Evolutionary conservation across 352 stramenopile genomes (phyloP), one percentile per base, ranked within the genome.

Genomic region (Phytophthora ramorum): DNA sequence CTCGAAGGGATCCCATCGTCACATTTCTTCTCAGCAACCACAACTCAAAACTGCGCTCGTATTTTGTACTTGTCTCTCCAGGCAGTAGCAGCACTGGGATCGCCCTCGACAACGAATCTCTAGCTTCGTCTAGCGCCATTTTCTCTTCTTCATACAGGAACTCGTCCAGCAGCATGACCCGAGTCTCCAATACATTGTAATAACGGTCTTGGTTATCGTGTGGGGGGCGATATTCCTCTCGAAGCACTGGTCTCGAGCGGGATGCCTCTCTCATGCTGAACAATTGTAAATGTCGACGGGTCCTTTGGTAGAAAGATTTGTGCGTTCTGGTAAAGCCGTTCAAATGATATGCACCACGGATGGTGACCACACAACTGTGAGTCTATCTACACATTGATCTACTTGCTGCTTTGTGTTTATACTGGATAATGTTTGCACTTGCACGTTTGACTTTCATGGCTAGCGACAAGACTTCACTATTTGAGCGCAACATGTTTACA

Each of bases 1-100:
- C 17, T 10, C 43, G 38, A n/a, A 60, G 26, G 10, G 35, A 57
- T 19, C 7, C 19, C 20, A 57, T 12, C 10, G 38, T 51, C 52
- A 51, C 52, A 19, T 60, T 41, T 19, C 40, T 34, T 19, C 26
- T 17, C 8, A 20, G 19, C 14, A 60, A 12, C 52, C 52, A 60
- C 8, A 40, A 43, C 16, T 35, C 14, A 19, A 60, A 60, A 5
- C 28, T 40, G 19, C 43, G 38, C n/a, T 60, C 52, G 40, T 60
- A 60, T 12, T 44, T 28, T 12, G 41, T 19, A 19, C 7, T 40
- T 8, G 38, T 51, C 26, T 59, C 52, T 22, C 43, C 17, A 17
- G 52, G 52, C 7, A 40, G 7, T 4, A 59, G 13, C 9, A 59
- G 17, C 16, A 34, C 40, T 0, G 51, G 52, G 13, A 59, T 59